These are phyloP conservation scores for Cryptosporidium ubiquitum DNA, from an alignment of 169 alveolate genomes.

Conservation along the genomic window DNA sequence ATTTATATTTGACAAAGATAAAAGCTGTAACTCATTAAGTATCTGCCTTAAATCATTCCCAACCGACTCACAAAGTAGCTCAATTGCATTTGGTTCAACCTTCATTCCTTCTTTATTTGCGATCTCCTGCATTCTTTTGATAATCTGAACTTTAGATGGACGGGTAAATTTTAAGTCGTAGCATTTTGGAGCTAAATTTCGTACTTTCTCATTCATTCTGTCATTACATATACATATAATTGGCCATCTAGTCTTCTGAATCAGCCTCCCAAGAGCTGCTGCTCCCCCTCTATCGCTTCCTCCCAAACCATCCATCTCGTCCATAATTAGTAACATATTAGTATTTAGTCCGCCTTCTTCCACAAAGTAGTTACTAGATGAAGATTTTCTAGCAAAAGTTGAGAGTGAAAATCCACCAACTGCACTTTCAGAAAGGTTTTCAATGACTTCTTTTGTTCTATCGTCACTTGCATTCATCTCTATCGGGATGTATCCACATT, in stretches of 20 bases:
- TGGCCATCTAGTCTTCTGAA: constrained; percentile 94
- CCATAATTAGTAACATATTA: constrained; percentile 90
- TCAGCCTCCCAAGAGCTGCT: constrained; percentile 92
- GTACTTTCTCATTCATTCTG: constrained; percentile 88
- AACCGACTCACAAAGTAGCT: constrained; percentile 87
- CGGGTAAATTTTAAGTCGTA: constrained; percentile 92
- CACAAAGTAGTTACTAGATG: background rate
- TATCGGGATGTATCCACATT: constrained; percentile 89
- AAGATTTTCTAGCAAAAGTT: constrained; percentile 44
- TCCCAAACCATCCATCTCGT: constrained; percentile 98
- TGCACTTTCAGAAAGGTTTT: constrained; percentile 81
- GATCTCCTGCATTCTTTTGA: constrained; percentile 86
- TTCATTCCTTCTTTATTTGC: constrained; percentile 89
- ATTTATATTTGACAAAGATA: constrained; percentile 78
- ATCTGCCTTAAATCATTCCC: constrained; percentile 93
- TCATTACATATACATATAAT: constrained; percentile 97
- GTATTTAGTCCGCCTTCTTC: constrained; percentile 76
- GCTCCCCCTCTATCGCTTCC: constrained; percentile 98
- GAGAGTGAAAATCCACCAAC: constrained; percentile 52
- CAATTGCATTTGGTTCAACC: constrained; percentile 87
- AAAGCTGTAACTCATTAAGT: constrained; percentile 90
- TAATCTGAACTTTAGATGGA: constrained; percentile 87
- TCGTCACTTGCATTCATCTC: constrained; percentile 98
- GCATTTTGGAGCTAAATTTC: constrained; percentile 91
- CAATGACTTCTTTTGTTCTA: constrained; percentile 93